These are phyloP conservation scores for Naematelia encephala DNA, from an alignment of 768 basidiomycete species.

Conservation along the genomic window DNA sequence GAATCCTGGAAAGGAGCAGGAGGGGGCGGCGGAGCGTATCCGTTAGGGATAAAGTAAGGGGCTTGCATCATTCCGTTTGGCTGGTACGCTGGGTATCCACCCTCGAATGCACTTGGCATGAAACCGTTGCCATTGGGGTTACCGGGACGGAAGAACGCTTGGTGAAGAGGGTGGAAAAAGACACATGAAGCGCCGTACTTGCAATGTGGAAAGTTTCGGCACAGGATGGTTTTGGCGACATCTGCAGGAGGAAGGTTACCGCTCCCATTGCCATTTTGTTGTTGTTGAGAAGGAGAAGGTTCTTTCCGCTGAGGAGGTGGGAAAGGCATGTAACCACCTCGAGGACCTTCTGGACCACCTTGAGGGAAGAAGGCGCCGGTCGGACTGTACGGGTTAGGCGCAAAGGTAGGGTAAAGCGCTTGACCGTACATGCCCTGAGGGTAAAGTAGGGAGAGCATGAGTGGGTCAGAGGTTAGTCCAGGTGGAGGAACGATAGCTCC, in stretches of 20 bases:
- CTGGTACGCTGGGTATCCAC: slow-evolving; percentile 24
- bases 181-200: slow-evolving; percentile 49
- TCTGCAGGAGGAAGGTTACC: slow-evolving; percentile 50
- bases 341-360: slow-evolving; percentile 8
- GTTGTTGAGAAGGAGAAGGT: slow-evolving; percentile 2
- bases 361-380: slow-evolving; percentile 35
- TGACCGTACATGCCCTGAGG: slow-evolving; percentile 37
- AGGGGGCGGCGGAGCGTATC: not conserved
- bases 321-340: slow-evolving; percentile 21
- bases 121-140: slow-evolving; percentile 7
- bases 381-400: slow-evolving; percentile 34
- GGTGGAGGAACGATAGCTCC: slow-evolving; percentile 50
- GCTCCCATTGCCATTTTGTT: slow-evolving; percentile 19
- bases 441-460: slow-evolving; percentile 45
- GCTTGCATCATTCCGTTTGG: slow-evolving; percentile 7
- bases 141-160: slow-evolving; percentile 16
- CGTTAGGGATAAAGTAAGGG: slow-evolving; percentile 17
- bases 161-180: slow-evolving; percentile 48
- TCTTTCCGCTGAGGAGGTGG: slow-evolving; percentile 13
- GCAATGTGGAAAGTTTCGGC: slow-evolving; percentile 52
- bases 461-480: slow-evolving; percentile 42
- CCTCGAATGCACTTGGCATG: slow-evolving; percentile 19
- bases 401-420: not conserved
- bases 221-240: slow-evolving; percentile 50
- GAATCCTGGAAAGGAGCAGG: slow-evolving; percentile 1